A percentile compares a stretch with the other conserved stretches of the same genome.
These are phyloP conservation scores for Hypoxylon sp. DNA, from an alignment of 2,329 filamentous ascomycete species.

Conservation along the genomic window DNA sequence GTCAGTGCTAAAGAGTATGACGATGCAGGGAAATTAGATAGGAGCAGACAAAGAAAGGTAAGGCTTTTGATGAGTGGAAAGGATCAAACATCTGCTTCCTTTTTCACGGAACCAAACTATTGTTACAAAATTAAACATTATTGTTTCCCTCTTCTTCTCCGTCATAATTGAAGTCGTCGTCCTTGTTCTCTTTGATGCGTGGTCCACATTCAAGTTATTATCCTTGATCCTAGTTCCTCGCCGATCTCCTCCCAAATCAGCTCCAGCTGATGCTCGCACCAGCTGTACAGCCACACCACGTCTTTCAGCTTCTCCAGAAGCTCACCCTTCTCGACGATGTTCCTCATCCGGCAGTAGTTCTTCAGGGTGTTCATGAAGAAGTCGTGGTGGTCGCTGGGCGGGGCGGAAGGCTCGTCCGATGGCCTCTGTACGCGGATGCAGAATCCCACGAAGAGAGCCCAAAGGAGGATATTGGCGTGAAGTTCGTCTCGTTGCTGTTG, in stretches of 20 bases:
- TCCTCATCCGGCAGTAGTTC: slow-evolving; percentile 46
- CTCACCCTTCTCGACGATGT: slow-evolving; percentile 43
- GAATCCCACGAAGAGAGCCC: slow-evolving; percentile 50
- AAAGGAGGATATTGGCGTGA: slow-evolving; percentile 48
- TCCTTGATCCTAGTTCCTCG: slow-evolving; percentile 38
- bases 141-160: not conserved
- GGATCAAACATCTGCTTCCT: not conserved
- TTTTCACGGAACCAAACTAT: not conserved
- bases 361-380: slow-evolving; percentile 49
- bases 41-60: not conserved
- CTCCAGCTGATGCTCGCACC: slow-evolving; percentile 50
- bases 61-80: not conserved
- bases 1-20: not conserved
- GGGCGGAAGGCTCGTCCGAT: slow-evolving; percentile 27
- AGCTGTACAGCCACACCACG: slow-evolving; percentile 49
- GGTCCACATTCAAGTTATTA: slow-evolving; percentile 4
- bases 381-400: slow-evolving; percentile 43
- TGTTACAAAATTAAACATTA: slow-evolving; percentile 38
- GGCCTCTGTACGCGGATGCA: slow-evolving; percentile 47
- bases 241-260: slow-evolving; percentile 47
- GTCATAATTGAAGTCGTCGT: not conserved
- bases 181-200: slow-evolving; percentile 4
- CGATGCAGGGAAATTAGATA: not conserved
- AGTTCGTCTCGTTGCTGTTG: slow-evolving; percentile 42
- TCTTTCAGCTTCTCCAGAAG: slow-evolving; percentile 44